Evolutionary conservation across 495 filamentous ascomycete genomes (phyloP).

Genomic region (Penicillium pancosmium): DNA sequence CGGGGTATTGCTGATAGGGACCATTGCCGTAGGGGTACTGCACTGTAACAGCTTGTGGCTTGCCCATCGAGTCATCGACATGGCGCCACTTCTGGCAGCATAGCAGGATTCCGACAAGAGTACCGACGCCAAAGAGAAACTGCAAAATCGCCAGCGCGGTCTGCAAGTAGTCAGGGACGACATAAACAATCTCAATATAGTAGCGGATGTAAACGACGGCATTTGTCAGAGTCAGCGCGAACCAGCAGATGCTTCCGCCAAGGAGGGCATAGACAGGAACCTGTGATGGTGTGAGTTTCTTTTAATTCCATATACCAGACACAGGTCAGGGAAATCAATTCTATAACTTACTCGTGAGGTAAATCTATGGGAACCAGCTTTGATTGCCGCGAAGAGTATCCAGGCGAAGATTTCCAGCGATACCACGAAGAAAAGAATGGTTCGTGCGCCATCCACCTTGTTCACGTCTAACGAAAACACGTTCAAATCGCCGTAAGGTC

Average conservation of each 20-base stretch:
- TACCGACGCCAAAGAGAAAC: conserved; percentile 26
- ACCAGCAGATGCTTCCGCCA: conserved; percentile 22
- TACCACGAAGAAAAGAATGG: conserved; percentile 22
- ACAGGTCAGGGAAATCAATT: neutral
- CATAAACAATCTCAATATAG: neutral
- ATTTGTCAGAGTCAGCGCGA: conserved; percentile 20
- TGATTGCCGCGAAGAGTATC: conserved; percentile 22
- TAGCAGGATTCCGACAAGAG: conserved; percentile 26
- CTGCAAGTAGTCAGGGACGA: conserved; percentile 14
- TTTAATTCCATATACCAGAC: neutral
- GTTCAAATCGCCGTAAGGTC: neutral
- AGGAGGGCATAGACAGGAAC: conserved; percentile 18
- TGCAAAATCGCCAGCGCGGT: conserved; percentile 10
- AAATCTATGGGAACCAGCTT: conserved; percentile 26
- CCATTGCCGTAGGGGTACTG: conserved; percentile 14
- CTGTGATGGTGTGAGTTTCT: conserved; percentile 14
- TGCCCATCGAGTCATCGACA: conserved; percentile 11
- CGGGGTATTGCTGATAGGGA: conserved; percentile 6
- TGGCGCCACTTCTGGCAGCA: conserved; percentile 26
- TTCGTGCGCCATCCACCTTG: conserved; percentile 14
- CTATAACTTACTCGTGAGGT: conserved; percentile 21
- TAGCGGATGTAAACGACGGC: conserved; percentile 24
- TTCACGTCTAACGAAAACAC: neutral
- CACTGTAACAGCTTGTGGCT: conserved; percentile 2
- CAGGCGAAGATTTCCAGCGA: conserved; percentile 28